Evolutionary conservation across 495 filamentous ascomycete genomes (phyloP), one percentile per base, ranked within the genome.

Genomic region (Oidiodendron maius): DNA sequence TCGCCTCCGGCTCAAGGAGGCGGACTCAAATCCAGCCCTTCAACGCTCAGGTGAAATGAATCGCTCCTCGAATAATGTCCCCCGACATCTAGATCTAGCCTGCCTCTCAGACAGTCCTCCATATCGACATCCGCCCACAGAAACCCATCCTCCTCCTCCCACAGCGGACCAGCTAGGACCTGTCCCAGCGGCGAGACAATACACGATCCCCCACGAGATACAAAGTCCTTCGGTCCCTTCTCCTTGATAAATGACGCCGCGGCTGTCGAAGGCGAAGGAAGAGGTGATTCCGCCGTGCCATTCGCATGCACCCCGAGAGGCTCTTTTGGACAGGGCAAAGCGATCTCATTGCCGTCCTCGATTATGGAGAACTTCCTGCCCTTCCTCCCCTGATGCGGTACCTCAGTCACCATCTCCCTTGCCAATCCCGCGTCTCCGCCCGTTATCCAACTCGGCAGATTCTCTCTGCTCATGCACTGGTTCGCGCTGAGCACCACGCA

Each of bases 401-500:
- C 6, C 6, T 26, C 23, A 1, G 15, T 25, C n/a, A 28, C 20
- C 11, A 17, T 25, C 16, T 26, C 3, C 6, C 12, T 32, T 21
- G 9, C 49, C 15, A 17, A 30, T 22, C 22, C 28, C 3, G 24
- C 5, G 10, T 46, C 21, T 13, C 50, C 35, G 0, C 22, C 42
- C n/a, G 45, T 56, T 16, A 63, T 56, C 60, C 60, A 63, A 34
- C 10, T 15, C 1, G 60, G 60, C 6, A 63, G 44, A 35, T 61
- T 51, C 11, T 37, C 35, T 30, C 50, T 48, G 23, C 16, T 51
- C 2, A 88, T 76, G 58, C 84, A 91, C 67, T 95, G 90, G 62
- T 96, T 96, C 10, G 84, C 80, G 50, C 80, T 86, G 1, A 97
- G 66, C n/a, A 97, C 89, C 51, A 91, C 89, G 42, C 86, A 84